These are phyloP conservation scores for Sporothrix pseudoabietina DNA, from an alignment of 2,329 filamentous ascomycete genomes.

Conservation along the genomic window DNA sequence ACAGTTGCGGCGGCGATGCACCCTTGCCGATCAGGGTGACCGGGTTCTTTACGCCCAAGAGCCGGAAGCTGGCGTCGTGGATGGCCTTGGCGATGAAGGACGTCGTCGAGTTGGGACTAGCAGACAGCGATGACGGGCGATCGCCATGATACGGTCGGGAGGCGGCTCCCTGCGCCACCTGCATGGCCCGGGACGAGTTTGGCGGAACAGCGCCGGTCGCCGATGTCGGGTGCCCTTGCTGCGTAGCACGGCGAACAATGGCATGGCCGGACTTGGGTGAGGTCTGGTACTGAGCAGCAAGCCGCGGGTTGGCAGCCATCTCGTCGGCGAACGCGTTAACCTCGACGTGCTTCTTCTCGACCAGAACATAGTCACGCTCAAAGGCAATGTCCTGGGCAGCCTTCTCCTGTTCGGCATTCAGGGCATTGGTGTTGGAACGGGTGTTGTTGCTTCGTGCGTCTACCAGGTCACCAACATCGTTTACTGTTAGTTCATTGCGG, in stretches of 20 bases:
- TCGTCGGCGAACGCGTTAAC: constrained; percentile 98
- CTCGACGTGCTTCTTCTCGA: constrained; percentile 93
- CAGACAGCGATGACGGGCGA: constrained; percentile 75
- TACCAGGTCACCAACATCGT: constrained; percentile 29
- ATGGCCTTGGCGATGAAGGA: constrained; percentile 94
- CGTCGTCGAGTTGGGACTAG: constrained; percentile 70
- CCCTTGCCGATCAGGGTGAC: constrained; percentile 63
- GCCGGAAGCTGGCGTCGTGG: constrained; percentile 80
- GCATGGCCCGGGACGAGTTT: constrained; percentile 70
- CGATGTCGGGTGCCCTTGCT: constrained; percentile 71
- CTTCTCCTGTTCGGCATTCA: constrained; percentile 60
- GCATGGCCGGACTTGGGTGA: constrained; percentile 60
- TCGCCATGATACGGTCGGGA: constrained; percentile 64
- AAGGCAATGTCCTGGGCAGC: constrained; percentile 86
- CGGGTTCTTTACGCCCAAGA: constrained; percentile 72
- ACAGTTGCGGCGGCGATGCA: constrained; percentile 71
- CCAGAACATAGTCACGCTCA: constrained; percentile 91
- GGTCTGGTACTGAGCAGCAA: constrained; percentile 51
- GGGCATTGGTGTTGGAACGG: not conserved
- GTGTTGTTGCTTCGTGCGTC: constrained; percentile 20
- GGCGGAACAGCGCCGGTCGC: constrained; percentile 69
- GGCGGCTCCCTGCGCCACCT: constrained; percentile 68
- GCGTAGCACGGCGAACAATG: constrained; percentile 76
- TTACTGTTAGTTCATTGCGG: constrained; percentile 40
- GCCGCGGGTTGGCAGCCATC: constrained; percentile 77